Conservation (phyloP, 768 basidiomycete species). For the Candolleomyces aberdarensis region DNA sequence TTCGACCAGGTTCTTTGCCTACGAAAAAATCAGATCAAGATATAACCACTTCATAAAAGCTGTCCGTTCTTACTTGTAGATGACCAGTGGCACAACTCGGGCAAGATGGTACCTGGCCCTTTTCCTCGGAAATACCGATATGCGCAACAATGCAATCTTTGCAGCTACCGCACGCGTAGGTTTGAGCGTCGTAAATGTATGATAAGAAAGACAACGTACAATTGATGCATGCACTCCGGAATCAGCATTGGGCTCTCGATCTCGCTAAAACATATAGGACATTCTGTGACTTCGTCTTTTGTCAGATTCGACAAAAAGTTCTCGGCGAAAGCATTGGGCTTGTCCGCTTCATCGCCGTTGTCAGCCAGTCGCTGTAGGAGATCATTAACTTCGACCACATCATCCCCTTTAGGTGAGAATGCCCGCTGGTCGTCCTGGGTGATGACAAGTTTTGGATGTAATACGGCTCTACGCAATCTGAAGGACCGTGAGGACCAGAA, state of each 20-base stretch:
- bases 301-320: constrained; percentile 63
- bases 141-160: constrained; percentile 86
- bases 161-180: constrained; percentile 43
- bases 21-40: neutral
- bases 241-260: constrained; percentile 70
- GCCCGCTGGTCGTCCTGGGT: constrained; percentile 43
- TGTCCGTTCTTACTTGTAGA: constrained; percentile 41
- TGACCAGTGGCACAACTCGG: constrained; percentile 78
- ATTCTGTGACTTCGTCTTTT: constrained; percentile 57
- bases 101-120: constrained; percentile 68
- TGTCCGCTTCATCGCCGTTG: constrained; percentile 28
- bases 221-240: constrained; percentile 74
- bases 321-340: constrained; percentile 51
- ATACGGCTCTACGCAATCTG: constrained; percentile 86
- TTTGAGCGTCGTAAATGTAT: neutral
- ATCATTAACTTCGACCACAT: constrained; percentile 51
- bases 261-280: constrained; percentile 79
- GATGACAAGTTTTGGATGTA: constrained; percentile 85
- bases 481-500: constrained; percentile 5
- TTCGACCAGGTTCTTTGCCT: constrained; percentile 64
- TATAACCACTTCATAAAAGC: neutral
- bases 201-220: constrained; percentile 38
- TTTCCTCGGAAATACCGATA: constrained; percentile 65
- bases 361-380: constrained; percentile 53
- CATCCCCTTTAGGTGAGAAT: constrained; percentile 36